Conservation (phyloP, 2,329 filamentous ascomycete genomes). For the Fusarium decemcellulare region DNA sequence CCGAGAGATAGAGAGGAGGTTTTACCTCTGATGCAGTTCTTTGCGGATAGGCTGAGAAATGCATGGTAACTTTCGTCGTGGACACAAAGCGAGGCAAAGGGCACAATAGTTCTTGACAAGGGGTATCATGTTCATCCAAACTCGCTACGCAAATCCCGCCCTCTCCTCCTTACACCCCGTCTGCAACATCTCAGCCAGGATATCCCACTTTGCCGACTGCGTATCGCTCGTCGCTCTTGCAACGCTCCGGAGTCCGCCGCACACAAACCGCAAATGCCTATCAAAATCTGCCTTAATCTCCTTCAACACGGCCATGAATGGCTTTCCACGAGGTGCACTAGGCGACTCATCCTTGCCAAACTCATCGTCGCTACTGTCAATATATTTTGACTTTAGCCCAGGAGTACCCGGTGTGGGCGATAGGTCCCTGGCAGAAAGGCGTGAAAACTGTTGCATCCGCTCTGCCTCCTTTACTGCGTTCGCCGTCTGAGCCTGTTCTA, state of each 20-base stretch:
- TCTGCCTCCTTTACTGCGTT: conserved; percentile 54
- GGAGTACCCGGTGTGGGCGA: conserved; percentile 36
- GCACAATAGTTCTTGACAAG: background rate
- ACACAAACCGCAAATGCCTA: conserved; percentile 77
- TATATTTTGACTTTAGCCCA: conserved; percentile 45
- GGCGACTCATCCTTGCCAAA: conserved; percentile 49
- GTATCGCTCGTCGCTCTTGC: conserved; percentile 79
- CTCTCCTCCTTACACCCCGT: conserved; percentile 52
- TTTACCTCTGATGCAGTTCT: conserved; percentile 89
- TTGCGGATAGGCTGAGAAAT: conserved; percentile 72
- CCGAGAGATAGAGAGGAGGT: conserved; percentile 88
- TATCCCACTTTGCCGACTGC: conserved; percentile 78
- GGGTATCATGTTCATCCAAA: conserved; percentile 46
- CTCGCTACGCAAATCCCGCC: conserved; percentile 32
- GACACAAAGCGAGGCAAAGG: no score
- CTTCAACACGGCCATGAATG: conserved; percentile 67
- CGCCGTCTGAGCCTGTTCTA: conserved; percentile 71
- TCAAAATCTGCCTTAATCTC: conserved; percentile 75
- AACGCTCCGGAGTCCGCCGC: conserved; percentile 80
- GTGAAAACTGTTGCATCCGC: conserved; percentile 53
- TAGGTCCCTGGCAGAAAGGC: conserved; percentile 36
- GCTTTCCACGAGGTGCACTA: conserved; percentile 46
- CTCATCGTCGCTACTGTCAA: conserved; percentile 49
- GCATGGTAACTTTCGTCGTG: no score
- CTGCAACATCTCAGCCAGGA: conserved; percentile 85